Base-by-base conservation (phyloP, 2,329 filamentous ascomycete genomes). In the Beauveria sp. region DNA sequence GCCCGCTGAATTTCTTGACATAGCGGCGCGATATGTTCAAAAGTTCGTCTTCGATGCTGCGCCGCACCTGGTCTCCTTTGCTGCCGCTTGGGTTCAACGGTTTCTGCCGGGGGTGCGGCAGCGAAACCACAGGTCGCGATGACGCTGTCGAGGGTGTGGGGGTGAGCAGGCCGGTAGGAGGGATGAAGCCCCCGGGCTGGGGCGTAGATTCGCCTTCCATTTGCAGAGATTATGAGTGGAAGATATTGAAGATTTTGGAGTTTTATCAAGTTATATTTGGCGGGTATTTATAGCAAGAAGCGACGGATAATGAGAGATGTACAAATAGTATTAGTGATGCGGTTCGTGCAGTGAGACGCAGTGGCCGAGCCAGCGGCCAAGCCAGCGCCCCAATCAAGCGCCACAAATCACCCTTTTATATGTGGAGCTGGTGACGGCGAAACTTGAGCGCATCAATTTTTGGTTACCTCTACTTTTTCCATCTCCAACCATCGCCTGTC, bases 41-140 rank as follows among this genome's bases (percentile, higher is more conserved):
- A 18, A 87, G 71, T 12, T 77, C 77, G 8, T 79, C 76, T 47
- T 84, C 80, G 6, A 84, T 77, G 65, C 82, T 86, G n/a, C 81
- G 74, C 48, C 84, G 76, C 10, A 85, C 80, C 50, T 82, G 77
- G 60, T 84, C 82, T 66, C 87, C 85, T 65, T 86, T 87, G 40
- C 73, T 77, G 0, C 83, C 86, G 0, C 84, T 84, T 0, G 84
- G 76, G 16, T 75, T 74, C 1, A 88, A 69, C 0, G 84, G 75
- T 40, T 76, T 79, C 24, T 73, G 72, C 48, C 84, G 77, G 0
- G 84, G 85, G 56, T 80, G 82, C 5, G 85, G 85, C 5, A 87
- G 76, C 8, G 71, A 72, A 10, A 76, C 68, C 2, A 67, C 72
- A 65, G 55, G 68, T 67, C 66, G 70, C 47, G 68, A 73, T 7